These are phyloP conservation scores for Ustulina deusta DNA, from an alignment of 2,329 filamentous ascomycete species.

Conservation along the genomic window DNA sequence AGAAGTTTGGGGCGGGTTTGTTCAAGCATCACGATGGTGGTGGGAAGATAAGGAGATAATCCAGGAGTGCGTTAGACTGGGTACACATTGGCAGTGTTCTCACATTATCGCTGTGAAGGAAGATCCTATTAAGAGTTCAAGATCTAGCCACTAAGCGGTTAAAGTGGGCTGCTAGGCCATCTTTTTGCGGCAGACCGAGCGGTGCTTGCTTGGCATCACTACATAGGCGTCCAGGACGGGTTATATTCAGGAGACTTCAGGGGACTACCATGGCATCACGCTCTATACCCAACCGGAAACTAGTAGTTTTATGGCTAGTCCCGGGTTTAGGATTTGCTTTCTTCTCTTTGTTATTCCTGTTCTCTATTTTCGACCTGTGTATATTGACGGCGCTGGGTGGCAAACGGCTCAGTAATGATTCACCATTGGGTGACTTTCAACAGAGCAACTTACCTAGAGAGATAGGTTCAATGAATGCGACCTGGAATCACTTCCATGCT, in stretches of 20 bases:
- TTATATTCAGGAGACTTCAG: constrained; percentile 20
- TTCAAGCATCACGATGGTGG: constrained; percentile 68
- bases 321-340: constrained; percentile 40
- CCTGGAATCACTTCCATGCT: not conserved
- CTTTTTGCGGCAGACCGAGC: not conserved
- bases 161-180: not conserved
- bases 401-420: not conserved
- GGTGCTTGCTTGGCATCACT: constrained; percentile 14
- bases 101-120: constrained; percentile 68
- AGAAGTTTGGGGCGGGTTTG: constrained; percentile 68
- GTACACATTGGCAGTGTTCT: constrained; percentile 70
- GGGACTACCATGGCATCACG: constrained; percentile 24
- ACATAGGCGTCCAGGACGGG: constrained; percentile 33
- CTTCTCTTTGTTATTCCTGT: constrained; percentile 26
- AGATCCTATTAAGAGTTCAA: constrained; percentile 28
- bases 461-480: constrained; percentile 6
- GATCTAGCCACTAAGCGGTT: not conserved
- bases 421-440: not conserved
- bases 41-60: constrained; percentile 69
- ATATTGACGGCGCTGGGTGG: constrained; percentile 11
- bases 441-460: not conserved
- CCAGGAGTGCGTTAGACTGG: constrained; percentile 65
- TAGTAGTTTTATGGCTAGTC: constrained; percentile 29
- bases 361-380: constrained; percentile 2
- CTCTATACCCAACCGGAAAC: constrained; percentile 40